Base-by-base conservation (phyloP, 2,329 filamentous ascomycete species). In the Cordyceps cateniannulata region DNA sequence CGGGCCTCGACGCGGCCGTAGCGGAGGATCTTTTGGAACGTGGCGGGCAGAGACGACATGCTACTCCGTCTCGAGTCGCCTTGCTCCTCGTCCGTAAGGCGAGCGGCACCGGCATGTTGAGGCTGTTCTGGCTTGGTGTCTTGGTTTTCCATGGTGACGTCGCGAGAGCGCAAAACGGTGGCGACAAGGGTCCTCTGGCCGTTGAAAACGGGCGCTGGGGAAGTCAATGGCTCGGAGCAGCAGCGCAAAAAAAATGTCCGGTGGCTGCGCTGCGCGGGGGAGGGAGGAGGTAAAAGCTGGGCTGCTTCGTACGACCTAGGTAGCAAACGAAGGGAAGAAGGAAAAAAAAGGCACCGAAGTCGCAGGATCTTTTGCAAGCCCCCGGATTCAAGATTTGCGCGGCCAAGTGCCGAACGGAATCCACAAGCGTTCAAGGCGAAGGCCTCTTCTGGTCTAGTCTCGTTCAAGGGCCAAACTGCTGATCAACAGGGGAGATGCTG, bases 1-100 rank as follows among this genome's bases (percentile, higher is more conserved):
- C 73, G 72, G 55, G 75, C 69, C 67, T 80, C 78, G 16, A 80
- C 75, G n/a, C 74, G 65, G 56, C 73, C 71, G 62, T 69, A 69
- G 9, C 72, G 70, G 53, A 76, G 64, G 18, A 74, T 65, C 59
- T 70, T 61, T 18, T 65, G 62, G 12, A 65, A 42, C 8, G 24
- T 59, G 18, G 50, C 27, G 18, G 38, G 45, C 25, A 45, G 25
- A 9, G 32, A 50, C 20, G 49, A 42, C 27, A 45, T 18, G 16
- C 48, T 53, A 53, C 12, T 52, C 25, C 18, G 48, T 25, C 40
- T 55, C 22, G 52, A 57, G 47, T 22, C 20, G 7, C 12, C 60
- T 40, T 52, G 35, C 35, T 61, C 60, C 60, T 58, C 53, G 27
- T 61, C 60, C 25, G 18, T 3, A 18, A n/a, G 29, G 58, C 25